These are phyloP conservation scores for Saccharomycopsis hybrid DNA, from an alignment of 1,139 yeast genomes.

Conservation along the genomic window DNA sequence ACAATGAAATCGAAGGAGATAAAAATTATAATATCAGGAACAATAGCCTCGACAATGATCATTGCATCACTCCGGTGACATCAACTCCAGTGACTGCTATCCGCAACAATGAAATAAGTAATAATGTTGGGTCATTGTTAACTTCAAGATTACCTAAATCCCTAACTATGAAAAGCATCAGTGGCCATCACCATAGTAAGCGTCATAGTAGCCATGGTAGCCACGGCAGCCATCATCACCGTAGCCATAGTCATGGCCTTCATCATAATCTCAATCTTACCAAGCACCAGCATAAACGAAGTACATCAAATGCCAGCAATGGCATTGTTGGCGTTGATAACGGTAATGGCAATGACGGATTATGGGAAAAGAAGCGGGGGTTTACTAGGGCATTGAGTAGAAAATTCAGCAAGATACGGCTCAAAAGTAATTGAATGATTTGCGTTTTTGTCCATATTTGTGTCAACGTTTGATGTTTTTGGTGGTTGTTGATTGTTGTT, in stretches of 20 bases:
- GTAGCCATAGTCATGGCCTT: background rate
- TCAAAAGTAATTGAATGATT: slow-evolving; percentile 3
- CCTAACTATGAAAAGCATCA: slow-evolving; percentile 15
- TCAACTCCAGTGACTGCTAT: slow-evolving; percentile 15
- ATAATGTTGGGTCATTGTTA: background rate
- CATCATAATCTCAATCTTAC: too few relatives aligned
- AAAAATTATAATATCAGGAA: background rate
- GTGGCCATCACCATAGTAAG: slow-evolving; percentile 2
- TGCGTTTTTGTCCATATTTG: too few relatives aligned
- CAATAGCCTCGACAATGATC: background rate
- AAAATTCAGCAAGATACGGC: slow-evolving; percentile 15
- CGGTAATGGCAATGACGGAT: background rate
- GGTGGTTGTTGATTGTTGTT: too few relatives aligned
- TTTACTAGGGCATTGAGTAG: slow-evolving; percentile 15
- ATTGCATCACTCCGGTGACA: slow-evolving; percentile 14
- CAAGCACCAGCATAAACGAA: too few relatives aligned
- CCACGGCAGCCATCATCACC: background rate
- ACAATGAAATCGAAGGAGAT: background rate
- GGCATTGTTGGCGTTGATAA: too few relatives aligned
- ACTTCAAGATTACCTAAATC: slow-evolving; percentile 11
- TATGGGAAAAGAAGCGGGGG: slow-evolving; percentile 5
- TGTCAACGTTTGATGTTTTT: too few relatives aligned
- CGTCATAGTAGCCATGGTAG: background rate
- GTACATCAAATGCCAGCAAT: too few relatives aligned
- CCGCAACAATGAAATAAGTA: slow-evolving; percentile 7